Base-by-base conservation (phyloP, 345 rosid genomes). In the Lumnitzera racemosa region DNA sequence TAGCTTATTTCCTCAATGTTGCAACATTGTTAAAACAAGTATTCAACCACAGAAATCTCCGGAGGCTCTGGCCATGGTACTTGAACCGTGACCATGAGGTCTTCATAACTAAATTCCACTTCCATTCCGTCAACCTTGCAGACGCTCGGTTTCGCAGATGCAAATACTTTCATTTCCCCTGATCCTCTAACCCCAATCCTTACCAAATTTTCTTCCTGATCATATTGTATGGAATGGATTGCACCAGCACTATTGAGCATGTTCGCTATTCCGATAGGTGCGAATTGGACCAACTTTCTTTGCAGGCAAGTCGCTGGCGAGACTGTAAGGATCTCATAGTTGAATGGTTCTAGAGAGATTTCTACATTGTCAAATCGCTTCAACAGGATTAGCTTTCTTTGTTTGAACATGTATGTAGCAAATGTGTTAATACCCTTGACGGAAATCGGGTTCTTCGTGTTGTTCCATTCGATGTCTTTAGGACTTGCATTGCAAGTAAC, bases 311-410 rank as follows among this genome's bases (percentile, higher is more conserved):
- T 77, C 9, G 88, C 84, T 0, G 97, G 89, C 1, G 96, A 83
- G 7, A 90, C 97, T 0, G 87, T 87, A 8, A 88, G 62, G 6
- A 94, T 92, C 83, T 94, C 96, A 63, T 80, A 94, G 15, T 72
- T 67, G 81, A 94, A 83, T 2, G 99, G 96, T 47, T 90, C 86
- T 8, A 90, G 70, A 5, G 90, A 73, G 31, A 94, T 62, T 36
- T 83, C 88, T 9, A 81, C 65, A 58, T 73, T 58, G 0, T 86
- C 83, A 48, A 64, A 8, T 24, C 77, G 83, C 51, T 81, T 70
- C 14, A 85, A 80, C 53, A 94, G 79, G 53, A 84, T 15, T 9
- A 90, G 76, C 69, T 83, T 82, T 82, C 83, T 86, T 68, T 91
- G 60, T 36, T 86, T 74, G 29, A 82, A 78, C 57, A 84, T 70